Percentiles rank a stretch among this genome's conserved stretches.
Conservation (phyloP, 176 grass and related monocot species). For the Zoysia japonica region DNA sequence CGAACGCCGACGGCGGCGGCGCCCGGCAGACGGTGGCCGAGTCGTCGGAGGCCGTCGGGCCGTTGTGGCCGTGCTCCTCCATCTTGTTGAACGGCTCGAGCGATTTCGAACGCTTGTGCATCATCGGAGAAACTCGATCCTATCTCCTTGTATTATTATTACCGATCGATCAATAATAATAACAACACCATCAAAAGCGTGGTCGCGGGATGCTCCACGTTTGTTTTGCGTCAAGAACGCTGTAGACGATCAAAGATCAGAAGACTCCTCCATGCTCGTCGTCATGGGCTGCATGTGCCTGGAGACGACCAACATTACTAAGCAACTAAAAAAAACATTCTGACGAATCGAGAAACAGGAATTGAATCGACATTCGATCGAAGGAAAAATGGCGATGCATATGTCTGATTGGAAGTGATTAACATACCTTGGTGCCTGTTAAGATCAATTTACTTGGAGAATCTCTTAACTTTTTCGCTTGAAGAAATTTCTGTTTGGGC, state of each 20-base stretch:
- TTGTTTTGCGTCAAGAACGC: slow-evolving; percentile 15
- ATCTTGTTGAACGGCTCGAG: slow-evolving; percentile 39
- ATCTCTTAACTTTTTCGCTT: not conserved
- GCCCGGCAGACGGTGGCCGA: slow-evolving; percentile 34
- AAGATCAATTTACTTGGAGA: not conserved
- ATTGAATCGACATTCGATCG: not conserved
- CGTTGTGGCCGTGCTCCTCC: slow-evolving; percentile 34
- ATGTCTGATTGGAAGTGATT: not conserved
- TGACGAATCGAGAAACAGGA: not conserved
- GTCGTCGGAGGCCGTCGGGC: slow-evolving; percentile 51
- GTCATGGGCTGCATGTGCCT: slow-evolving; percentile 47
- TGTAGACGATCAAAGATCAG: slow-evolving; percentile 16
- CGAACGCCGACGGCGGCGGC: not conserved
- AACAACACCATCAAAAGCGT: slow-evolving; percentile 3
- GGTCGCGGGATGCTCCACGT: not conserved
- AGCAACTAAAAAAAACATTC: not conserved
- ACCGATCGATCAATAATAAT: not conserved
- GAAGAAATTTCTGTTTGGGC: not conserved
- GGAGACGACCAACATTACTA: not conserved
- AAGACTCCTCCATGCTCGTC: slow-evolving; percentile 23
- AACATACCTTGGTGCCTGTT: slow-evolving; percentile 3
- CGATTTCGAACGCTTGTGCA: slow-evolving; percentile 56
- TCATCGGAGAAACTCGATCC: not conserved
- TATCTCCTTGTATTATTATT: not conserved
- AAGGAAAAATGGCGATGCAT: not conserved